Conservation (phyloP, 2,329 filamentous ascomycete species). For the Knoxdaviesia proteae region DNA sequence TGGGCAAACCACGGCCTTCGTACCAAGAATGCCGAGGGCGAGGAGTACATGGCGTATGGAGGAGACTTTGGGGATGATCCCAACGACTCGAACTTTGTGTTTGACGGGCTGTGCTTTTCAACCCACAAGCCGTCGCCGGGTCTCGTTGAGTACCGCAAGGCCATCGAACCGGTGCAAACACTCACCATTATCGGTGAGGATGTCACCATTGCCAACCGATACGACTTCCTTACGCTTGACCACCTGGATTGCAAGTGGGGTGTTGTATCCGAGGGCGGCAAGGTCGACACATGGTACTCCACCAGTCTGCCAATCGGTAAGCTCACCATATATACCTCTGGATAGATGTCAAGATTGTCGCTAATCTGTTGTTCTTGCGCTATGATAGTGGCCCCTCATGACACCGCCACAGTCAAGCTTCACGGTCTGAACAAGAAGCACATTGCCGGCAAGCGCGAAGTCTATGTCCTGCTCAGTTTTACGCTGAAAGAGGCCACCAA, state of each 20-base stretch:
- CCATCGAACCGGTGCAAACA: slow-evolving; percentile 36
- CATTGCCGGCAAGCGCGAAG: slow-evolving; percentile 10
- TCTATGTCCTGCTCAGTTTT: slow-evolving; percentile 28
- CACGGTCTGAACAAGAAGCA: no score
- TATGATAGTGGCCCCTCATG: not conserved
- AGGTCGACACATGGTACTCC: no score
- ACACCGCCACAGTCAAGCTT: no score
- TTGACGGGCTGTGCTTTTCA: slow-evolving; percentile 30
- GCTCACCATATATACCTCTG: no score
- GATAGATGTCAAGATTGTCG: no score
- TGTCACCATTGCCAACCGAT: slow-evolving; percentile 27
- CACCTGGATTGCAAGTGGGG: slow-evolving; percentile 24
- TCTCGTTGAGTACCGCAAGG: slow-evolving; percentile 33
- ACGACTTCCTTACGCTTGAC: slow-evolving; percentile 31
- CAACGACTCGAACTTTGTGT: slow-evolving; percentile 37
- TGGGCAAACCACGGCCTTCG: slow-evolving; percentile 38
- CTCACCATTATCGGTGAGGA: slow-evolving; percentile 19
- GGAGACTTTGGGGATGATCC: slow-evolving; percentile 41
- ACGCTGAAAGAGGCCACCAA: slow-evolving; percentile 17
- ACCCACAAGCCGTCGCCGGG: slow-evolving; percentile 30
- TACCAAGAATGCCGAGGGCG: slow-evolving; percentile 18
- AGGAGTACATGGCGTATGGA: slow-evolving; percentile 33
- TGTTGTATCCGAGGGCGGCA: slow-evolving; percentile 17
- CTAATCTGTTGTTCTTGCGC: no score
- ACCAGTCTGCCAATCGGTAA: no score